These are phyloP conservation scores for Porcisia hertigi DNA, from an alignment of 208 protist genomes.

Conservation along the genomic window DNA sequence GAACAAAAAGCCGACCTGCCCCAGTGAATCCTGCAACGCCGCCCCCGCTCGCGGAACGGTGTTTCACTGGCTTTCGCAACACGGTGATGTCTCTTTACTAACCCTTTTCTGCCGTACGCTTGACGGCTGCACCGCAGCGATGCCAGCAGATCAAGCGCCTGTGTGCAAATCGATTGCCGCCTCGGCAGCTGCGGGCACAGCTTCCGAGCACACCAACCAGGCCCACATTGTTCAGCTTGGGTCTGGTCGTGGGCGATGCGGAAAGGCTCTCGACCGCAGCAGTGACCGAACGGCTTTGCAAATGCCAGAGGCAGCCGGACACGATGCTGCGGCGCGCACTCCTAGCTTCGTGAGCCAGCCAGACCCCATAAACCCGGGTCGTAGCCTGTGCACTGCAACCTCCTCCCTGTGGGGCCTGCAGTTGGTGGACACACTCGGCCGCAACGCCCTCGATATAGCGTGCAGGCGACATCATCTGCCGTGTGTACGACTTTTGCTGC, in stretches of 20 bases:
- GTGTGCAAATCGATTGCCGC: background rate
- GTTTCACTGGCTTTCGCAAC: slow-evolving; percentile 16
- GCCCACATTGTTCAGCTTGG: background rate
- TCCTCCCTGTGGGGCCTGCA: slow-evolving; percentile 9
- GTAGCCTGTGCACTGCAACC: background rate
- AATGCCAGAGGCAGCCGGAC: background rate
- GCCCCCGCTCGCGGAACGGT: slow-evolving; percentile 4
- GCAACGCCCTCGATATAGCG: slow-evolving; percentile 20
- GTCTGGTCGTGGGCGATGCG: background rate
- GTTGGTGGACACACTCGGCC: slow-evolving; percentile 9
- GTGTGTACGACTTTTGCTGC: slow-evolving; percentile 20
- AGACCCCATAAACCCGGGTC: background rate
- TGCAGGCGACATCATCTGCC: slow-evolving; percentile 11
- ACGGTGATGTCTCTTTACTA: slow-evolving; percentile 14
- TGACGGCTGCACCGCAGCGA: background rate
- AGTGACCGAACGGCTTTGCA: background rate
- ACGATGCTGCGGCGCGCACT: background rate
- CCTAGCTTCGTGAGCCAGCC: background rate
- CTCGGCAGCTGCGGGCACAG: background rate
- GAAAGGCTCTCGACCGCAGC: background rate
- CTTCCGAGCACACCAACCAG: background rate
- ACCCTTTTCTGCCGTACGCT: slow-evolving; percentile 4
- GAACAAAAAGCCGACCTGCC: background rate
- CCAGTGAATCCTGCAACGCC: background rate
- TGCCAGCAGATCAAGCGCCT: background rate